Conservation (phyloP, 805 yeast genomes). For the Wickerhamomyces silvicola region DNA sequence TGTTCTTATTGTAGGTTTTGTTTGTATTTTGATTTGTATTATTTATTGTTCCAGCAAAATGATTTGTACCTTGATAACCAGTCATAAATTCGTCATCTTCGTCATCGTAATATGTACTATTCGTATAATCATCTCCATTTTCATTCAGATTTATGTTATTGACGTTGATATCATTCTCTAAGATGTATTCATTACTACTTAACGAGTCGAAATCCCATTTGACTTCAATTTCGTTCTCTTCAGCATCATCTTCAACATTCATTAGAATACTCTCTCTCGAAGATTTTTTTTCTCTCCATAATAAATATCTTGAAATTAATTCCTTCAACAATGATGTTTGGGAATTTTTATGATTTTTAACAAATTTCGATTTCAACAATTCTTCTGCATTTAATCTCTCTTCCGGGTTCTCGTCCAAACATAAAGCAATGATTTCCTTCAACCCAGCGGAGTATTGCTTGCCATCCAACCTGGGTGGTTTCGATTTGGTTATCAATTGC, state of each 20-base stretch:
- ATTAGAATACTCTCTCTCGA: constrained; percentile 43
- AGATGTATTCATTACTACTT: constrained; percentile 64
- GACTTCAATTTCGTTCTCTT: constrained; percentile 36
- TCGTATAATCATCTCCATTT: constrained; percentile 9
- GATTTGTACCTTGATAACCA: constrained; percentile 15
- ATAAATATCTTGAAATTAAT: constrained; percentile 61
- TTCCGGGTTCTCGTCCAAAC: constrained; percentile 89
- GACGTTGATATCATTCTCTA: constrained; percentile 59
- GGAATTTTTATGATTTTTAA: constrained; percentile 51
- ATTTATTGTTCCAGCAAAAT: constrained; percentile 19
- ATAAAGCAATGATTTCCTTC: constrained; percentile 84
- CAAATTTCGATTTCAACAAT: constrained; percentile 64
- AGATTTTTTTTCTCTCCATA: constrained; percentile 68
- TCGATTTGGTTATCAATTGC: constrained; percentile 86
- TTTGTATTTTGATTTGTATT: constrained; percentile 12
- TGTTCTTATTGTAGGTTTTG: constrained; percentile 23
- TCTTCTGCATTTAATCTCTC: constrained; percentile 88
- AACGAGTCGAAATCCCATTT: constrained; percentile 90
- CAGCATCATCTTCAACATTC: constrained; percentile 37
- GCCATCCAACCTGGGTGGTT: constrained; percentile 94
- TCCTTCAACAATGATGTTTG: constrained; percentile 64
- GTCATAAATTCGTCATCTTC: constrained; percentile 24
- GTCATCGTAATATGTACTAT: constrained; percentile 20
- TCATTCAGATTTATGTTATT: constrained; percentile 26
- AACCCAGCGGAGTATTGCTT: constrained; percentile 66